A percentile compares a stretch with the other conserved stretches of the same genome.
Evolutionary conservation across 805 yeast species (phyloP).

Genomic region (Barnettozyma populi): DNA sequence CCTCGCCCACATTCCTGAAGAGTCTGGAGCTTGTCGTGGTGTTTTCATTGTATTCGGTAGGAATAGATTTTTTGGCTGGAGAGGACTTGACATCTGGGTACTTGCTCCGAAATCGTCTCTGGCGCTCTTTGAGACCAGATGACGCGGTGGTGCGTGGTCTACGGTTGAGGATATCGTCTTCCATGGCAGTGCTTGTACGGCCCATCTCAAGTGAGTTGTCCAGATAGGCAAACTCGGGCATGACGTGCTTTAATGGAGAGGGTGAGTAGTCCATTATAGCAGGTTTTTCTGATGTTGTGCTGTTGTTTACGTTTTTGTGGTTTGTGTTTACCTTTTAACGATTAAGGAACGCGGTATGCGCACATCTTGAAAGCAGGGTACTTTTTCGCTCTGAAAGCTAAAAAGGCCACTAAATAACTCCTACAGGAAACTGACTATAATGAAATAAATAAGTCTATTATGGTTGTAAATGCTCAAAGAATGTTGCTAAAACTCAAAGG

Average conservation of each 20-base stretch:
- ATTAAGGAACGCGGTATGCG: background rate
- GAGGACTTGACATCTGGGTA: background rate
- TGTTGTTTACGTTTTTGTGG: background rate
- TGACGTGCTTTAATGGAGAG: background rate
- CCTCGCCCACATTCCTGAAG: background rate
- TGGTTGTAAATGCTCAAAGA: background rate
- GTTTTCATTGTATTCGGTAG: background rate
- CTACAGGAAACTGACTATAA: background rate
- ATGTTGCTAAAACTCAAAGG: conserved; percentile 13
- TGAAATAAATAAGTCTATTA: background rate
- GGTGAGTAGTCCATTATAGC: background rate
- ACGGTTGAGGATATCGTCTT: background rate
- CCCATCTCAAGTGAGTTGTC: background rate
- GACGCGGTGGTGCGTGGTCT: background rate
- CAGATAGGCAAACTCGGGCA: background rate
- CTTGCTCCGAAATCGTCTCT: background rate
- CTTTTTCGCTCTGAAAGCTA: too few relatives aligned
- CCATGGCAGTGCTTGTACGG: background rate
- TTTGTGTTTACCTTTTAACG: background rate
- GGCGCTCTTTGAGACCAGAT: background rate
- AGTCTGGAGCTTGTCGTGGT: background rate
- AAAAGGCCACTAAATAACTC: too few relatives aligned
- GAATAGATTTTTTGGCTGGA: background rate
- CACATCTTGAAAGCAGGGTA: background rate
- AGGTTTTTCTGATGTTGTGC: too few relatives aligned